phyloP scores from a whole-genome alignment of 352 stramenopile species.

The Globisporangium paddicum region DNA sequence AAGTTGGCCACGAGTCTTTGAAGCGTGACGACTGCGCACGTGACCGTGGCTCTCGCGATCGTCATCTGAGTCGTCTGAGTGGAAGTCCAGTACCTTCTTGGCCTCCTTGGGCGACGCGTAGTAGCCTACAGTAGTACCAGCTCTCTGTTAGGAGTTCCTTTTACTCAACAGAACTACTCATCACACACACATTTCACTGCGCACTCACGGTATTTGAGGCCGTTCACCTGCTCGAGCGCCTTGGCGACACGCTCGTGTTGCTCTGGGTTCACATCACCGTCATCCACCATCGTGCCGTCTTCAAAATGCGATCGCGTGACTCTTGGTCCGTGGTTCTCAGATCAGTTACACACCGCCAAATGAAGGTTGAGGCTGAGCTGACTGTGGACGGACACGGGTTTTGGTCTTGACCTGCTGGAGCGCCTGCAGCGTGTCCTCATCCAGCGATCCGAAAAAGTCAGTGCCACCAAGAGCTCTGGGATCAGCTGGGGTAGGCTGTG shows the following conservation, averaged over 20 bases:
- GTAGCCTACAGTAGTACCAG: conserved; percentile 40
- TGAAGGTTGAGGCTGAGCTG: conserved; percentile 11
- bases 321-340: background rate
- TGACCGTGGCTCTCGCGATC: background rate
- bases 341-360: background rate
- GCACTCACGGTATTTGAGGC: conserved; percentile 42
- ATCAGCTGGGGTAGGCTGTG: background rate
- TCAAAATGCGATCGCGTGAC: background rate
- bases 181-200: too few relatives aligned
- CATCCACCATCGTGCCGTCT: background rate
- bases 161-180: too few relatives aligned
- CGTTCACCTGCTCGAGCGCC: conserved; percentile 70
- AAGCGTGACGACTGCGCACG: background rate
- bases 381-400: conserved; percentile 41
- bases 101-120: conserved; percentile 26
- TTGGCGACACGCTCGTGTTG: conserved; percentile 61
- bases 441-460: conserved; percentile 25
- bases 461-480: background rate
- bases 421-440: conserved; percentile 30
- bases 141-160: too few relatives aligned
- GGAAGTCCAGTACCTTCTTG: conserved; percentile 40
- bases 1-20: conserved; percentile 2
- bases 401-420: conserved; percentile 41
- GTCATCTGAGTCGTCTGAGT: conserved; percentile 39
- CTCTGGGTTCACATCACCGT: conserved; percentile 12